phyloP scores from a whole-genome alignment of 345 rosid species.

The Eucalyptus erythrocorys region DNA sequence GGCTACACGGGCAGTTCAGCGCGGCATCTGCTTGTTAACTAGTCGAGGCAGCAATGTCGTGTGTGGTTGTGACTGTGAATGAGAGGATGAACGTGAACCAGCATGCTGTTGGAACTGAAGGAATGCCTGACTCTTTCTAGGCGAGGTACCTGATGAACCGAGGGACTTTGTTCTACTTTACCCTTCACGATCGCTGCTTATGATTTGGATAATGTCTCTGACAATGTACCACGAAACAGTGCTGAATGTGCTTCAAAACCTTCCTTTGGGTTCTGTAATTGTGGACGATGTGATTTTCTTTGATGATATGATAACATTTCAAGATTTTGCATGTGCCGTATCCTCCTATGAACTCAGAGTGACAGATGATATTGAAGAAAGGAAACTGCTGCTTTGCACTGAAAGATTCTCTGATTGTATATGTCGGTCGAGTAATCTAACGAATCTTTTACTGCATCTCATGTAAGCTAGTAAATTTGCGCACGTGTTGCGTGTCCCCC shows the following conservation, averaged over 20 bases:
- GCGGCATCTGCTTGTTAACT: slow-evolving; percentile 6
- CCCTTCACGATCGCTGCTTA: no score
- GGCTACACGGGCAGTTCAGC: neutral
- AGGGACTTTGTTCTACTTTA: no score
- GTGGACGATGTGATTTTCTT: neutral
- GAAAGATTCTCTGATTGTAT: neutral
- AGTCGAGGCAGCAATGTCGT: slow-evolving; percentile 6
- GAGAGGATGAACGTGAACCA: slow-evolving; percentile 7
- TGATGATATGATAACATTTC: neutral
- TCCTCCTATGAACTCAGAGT: neutral
- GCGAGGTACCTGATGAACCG: no score
- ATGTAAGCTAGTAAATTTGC: no score
- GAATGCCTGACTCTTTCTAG: neutral
- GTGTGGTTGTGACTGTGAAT: neutral
- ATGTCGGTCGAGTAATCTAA: no score
- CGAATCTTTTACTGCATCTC: no score
- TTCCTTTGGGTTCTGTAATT: neutral
- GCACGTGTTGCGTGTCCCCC: no score
- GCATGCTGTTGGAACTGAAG: slow-evolving; percentile 1
- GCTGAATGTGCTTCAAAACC: neutral
- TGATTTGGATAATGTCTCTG: neutral
- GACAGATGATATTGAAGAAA: neutral
- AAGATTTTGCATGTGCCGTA: neutral
- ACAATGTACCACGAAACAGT: neutral
- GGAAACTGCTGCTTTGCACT: neutral